These are phyloP conservation scores for Irpex lacteus DNA, from an alignment of 1,284 basidiomycete genomes.

Conservation along the genomic window DNA sequence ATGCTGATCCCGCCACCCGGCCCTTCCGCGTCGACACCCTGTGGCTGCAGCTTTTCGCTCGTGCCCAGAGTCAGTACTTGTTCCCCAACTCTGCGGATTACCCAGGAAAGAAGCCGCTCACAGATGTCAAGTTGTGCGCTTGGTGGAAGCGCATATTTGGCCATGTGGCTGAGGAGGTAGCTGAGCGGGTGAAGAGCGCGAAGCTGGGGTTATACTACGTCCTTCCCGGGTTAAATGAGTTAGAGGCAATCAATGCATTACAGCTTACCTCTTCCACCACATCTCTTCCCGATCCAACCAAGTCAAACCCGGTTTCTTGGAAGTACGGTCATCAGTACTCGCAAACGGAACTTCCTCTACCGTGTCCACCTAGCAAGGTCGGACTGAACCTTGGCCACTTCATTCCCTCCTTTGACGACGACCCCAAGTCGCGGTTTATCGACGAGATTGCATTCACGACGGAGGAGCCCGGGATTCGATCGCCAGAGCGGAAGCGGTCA, in stretches of 20 bases:
- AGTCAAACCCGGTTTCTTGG: constrained; percentile 41
- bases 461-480: constrained; percentile 56
- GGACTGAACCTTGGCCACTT: constrained; percentile 61
- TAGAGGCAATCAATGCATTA: constrained; percentile 68
- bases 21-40: constrained; percentile 54
- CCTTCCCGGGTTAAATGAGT: constrained; percentile 69
- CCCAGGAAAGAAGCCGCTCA: constrained; percentile 70
- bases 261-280: constrained; percentile 31
- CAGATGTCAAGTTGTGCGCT: constrained; percentile 78
- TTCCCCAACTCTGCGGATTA: constrained; percentile 90
- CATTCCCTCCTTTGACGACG: constrained; percentile 89
- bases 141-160: constrained; percentile 89
- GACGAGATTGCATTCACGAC: constrained; percentile 80
- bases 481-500: constrained; percentile 55
- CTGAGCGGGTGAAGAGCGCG: constrained; percentile 18
- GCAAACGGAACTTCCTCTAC: constrained; percentile 53
- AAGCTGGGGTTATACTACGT: constrained; percentile 57
- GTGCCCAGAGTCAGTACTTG: constrained; percentile 89
- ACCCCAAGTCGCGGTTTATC: constrained; percentile 90
- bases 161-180: constrained; percentile 46
- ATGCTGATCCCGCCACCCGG: constrained; percentile 63
- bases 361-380: constrained; percentile 43
- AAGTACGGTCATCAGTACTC: constrained; percentile 76
- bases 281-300: constrained; percentile 14
- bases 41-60: constrained; percentile 89